phyloP scores from a whole-genome alignment of 768 basidiomycete genomes.

The Pleurotus giganteus region DNA sequence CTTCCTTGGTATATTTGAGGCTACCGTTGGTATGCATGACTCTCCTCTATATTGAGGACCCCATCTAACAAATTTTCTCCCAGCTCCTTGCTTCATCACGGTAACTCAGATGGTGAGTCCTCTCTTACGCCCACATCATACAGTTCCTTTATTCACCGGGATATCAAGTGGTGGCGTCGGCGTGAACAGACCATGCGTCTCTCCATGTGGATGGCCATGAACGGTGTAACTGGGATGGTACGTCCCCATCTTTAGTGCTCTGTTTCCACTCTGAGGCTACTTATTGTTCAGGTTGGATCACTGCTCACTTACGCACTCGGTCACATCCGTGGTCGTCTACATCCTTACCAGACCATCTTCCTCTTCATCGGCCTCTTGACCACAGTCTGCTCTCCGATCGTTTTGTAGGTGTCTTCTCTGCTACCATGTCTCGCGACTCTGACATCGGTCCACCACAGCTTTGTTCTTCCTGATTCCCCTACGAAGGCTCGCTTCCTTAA shows the following conservation, averaged over 20 bases:
- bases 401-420: slow-evolving; percentile 24
- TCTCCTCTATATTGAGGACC: background rate
- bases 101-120: slow-evolving; percentile 39
- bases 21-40: slow-evolving; percentile 35
- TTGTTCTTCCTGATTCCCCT: slow-evolving; percentile 44
- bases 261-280: too few relatives aligned
- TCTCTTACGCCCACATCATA: background rate
- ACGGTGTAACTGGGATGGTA: slow-evolving; percentile 41
- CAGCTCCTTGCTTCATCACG: slow-evolving; percentile 47
- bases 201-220: slow-evolving; percentile 41
- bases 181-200: slow-evolving; percentile 43
- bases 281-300: slow-evolving; percentile 42
- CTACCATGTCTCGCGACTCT: background rate
- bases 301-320: slow-evolving; percentile 40
- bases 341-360: slow-evolving; percentile 46
- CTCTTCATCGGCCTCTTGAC: slow-evolving; percentile 42
- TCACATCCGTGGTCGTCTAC: slow-evolving; percentile 33
- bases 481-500: slow-evolving; percentile 37
- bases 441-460: too few relatives aligned
- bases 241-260: too few relatives aligned
- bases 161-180: slow-evolving; percentile 52
- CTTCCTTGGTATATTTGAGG: slow-evolving; percentile 46
- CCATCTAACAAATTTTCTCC: too few relatives aligned
- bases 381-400: slow-evolving; percentile 33
- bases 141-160: too few relatives aligned